These are phyloP conservation scores for Tetrapisispora taiwanensis DNA, from an alignment of 805 yeast species.

Conservation along the genomic window DNA sequence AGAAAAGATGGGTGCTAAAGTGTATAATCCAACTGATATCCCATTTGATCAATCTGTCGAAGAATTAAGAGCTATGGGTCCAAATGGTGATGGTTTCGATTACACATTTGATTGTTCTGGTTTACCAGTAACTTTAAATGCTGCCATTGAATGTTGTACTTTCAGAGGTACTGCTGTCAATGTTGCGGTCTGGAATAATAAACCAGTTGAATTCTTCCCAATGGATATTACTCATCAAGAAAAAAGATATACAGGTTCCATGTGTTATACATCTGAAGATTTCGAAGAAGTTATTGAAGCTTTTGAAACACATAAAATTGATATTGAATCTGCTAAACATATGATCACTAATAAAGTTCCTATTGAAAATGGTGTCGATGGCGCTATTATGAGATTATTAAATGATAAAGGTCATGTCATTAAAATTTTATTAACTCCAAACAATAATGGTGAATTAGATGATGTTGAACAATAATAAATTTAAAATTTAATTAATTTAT, in stretches of 20 bases:
- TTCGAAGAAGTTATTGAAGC: constrained; percentile 50
- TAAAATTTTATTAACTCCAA: constrained; percentile 45
- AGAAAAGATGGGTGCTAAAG: constrained; percentile 37
- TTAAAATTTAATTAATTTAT: too few relatives aligned
- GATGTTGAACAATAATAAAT: background rate
- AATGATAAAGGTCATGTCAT: constrained; percentile 47
- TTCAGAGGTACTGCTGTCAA: constrained; percentile 52
- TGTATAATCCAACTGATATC: constrained; percentile 37
- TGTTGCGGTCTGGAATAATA: constrained; percentile 55
- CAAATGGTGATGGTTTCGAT: constrained; percentile 40
- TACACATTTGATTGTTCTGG: constrained; percentile 48
- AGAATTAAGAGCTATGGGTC: constrained; percentile 32
- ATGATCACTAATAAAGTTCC: constrained; percentile 46
- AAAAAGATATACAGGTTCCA: constrained; percentile 47
- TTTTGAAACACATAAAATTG: constrained; percentile 37
- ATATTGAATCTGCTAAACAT: constrained; percentile 33
- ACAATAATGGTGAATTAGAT: constrained; percentile 29
- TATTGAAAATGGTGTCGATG: constrained; percentile 40
- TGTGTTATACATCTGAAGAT: constrained; percentile 51
- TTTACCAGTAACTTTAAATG: constrained; percentile 38
- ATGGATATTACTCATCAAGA: constrained; percentile 49
- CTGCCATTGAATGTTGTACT: constrained; percentile 41
- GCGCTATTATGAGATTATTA: constrained; percentile 42
- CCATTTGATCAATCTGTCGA: constrained; percentile 31
- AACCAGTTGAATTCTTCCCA: constrained; percentile 39